Evolutionary conservation across 176 grass and related monocot genomes (phyloP).

Genomic region (Thalia dealbata): DNA sequence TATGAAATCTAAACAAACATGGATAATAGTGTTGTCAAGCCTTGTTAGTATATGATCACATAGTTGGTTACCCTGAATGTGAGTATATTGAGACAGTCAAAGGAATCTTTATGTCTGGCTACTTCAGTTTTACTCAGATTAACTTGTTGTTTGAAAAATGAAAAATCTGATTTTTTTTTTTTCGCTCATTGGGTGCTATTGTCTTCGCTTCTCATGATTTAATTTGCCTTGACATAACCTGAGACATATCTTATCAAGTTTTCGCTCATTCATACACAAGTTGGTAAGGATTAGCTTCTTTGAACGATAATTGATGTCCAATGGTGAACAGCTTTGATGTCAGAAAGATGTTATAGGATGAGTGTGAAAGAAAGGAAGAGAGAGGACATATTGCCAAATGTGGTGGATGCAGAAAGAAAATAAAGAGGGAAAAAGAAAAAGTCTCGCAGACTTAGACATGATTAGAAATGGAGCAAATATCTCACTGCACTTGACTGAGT

Average conservation of each 20-base stretch:
- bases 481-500: neutral
- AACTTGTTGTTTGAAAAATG: too few relatives aligned
- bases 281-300: too few relatives aligned
- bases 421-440: too few relatives aligned
- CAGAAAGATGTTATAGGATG: neutral
- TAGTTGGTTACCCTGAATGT: neutral
- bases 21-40: neutral
- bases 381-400: neutral
- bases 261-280: too few relatives aligned
- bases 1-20: neutral
- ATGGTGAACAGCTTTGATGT: neutral
- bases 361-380: neutral
- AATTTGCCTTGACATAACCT: too few relatives aligned
- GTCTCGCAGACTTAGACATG: neutral
- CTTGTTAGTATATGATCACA: neutral
- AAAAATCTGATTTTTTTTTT: too few relatives aligned
- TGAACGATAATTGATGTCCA: neutral
- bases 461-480: neutral
- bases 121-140: too few relatives aligned
- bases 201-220: too few relatives aligned
- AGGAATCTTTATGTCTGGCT: neutral
- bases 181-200: too few relatives aligned
- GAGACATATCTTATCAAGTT: too few relatives aligned
- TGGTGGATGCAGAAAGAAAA: too few relatives aligned
- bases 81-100: neutral